These are phyloP conservation scores for Naganishia cerealis DNA, from an alignment of 1,284 basidiomycete genomes.

Conservation along the genomic window DNA sequence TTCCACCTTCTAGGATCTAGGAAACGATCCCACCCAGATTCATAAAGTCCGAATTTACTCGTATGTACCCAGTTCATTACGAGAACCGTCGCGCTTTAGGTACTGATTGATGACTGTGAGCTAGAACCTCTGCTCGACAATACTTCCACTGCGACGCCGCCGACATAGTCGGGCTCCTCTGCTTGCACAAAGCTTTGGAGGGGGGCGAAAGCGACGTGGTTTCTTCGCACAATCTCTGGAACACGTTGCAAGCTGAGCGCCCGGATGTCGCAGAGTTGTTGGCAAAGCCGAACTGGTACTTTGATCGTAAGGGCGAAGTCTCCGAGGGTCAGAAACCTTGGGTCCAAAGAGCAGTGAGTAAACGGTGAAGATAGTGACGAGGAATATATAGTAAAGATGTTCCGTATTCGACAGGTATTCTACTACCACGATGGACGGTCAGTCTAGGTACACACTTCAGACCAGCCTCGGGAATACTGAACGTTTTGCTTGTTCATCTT, in stretches of 20 bases:
- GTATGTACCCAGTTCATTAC: conserved; percentile 16
- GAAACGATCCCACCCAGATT: conserved; percentile 55
- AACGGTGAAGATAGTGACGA: background rate
- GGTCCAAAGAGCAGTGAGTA: conserved; percentile 40
- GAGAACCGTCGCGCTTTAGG: background rate
- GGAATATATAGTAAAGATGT: background rate
- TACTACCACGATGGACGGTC: conserved; percentile 37
- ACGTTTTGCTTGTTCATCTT: background rate
- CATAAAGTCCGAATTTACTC: conserved; percentile 56
- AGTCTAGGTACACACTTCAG: conserved; percentile 3
- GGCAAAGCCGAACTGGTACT: conserved; percentile 49
- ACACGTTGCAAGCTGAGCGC: conserved; percentile 53
- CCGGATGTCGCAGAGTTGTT: conserved; percentile 55
- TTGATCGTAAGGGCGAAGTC: conserved; percentile 53
- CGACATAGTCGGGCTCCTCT: conserved; percentile 55
- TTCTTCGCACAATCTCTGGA: conserved; percentile 55
- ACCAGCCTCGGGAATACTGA: background rate
- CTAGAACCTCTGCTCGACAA: conserved; percentile 51
- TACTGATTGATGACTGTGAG: background rate
- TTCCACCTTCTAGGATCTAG: conserved; percentile 39
- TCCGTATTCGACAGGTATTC: conserved; percentile 29
- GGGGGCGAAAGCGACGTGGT: conserved; percentile 57
- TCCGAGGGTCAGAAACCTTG: conserved; percentile 47
- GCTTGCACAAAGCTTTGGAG: conserved; percentile 54
- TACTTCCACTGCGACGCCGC: conserved; percentile 53